A percentile compares a stretch with the other conserved stretches of the same genome.
Evolutionary conservation across 495 filamentous ascomycete genomes (phyloP).

Genomic region (Penicillium simplicissimum): DNA sequence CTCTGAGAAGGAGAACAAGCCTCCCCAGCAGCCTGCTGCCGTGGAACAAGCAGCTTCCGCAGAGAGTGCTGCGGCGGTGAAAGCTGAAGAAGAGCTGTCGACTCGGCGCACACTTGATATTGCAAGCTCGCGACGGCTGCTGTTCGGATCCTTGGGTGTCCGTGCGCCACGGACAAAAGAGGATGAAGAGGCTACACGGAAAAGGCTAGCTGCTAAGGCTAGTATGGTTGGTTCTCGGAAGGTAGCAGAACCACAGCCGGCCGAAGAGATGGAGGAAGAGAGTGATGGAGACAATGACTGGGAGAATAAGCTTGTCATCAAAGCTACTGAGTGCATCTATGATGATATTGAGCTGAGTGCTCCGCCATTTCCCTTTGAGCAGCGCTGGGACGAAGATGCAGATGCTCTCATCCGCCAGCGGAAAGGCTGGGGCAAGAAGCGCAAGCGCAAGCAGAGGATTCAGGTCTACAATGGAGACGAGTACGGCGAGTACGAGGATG

Average conservation of each 20-base stretch:
- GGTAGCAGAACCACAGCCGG: constrained; percentile 16
- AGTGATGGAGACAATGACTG: constrained; percentile 53
- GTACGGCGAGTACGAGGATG: constrained; percentile 30
- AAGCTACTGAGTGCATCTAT: constrained; percentile 79
- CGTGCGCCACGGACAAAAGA: constrained; percentile 65
- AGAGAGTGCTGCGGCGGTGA: constrained; percentile 9
- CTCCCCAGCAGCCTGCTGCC: constrained; percentile 18
- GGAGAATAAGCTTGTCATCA: constrained; percentile 69
- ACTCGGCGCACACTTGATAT: constrained; percentile 59
- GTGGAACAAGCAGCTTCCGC: background rate
- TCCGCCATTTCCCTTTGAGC: constrained; percentile 87
- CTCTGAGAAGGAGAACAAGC: constrained; percentile 40
- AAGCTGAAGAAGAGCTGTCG: constrained; percentile 12
- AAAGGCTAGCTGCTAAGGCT: constrained; percentile 48
- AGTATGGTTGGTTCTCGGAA: constrained; percentile 28
- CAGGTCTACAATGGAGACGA: constrained; percentile 42
- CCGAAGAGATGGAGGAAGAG: constrained; percentile 27
- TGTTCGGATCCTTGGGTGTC: constrained; percentile 74
- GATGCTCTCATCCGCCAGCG: constrained; percentile 44
- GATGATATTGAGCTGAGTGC: constrained; percentile 71
- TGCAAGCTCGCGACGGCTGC: constrained; percentile 61
- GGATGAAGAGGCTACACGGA: constrained; percentile 63
- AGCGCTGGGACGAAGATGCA: constrained; percentile 83
- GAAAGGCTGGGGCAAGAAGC: constrained; percentile 51
- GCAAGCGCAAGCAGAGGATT: constrained; percentile 57